phyloP scores from a whole-genome alignment of 78 protist species.

The Planoprotostelium fungivorum region DNA sequence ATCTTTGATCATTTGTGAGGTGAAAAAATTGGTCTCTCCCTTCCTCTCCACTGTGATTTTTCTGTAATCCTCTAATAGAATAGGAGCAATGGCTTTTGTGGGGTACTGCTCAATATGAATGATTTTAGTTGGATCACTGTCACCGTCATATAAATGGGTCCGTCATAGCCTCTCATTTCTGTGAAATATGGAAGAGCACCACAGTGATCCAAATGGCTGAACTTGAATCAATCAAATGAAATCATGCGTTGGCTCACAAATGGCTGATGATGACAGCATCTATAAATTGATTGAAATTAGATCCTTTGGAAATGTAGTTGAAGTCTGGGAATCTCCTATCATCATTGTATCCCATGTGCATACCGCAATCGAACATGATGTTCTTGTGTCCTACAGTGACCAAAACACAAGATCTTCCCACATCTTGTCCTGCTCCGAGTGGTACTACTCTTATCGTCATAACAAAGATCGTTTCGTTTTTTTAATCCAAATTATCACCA shows the following conservation, averaged over 20 bases:
- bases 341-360: constrained; percentile 96
- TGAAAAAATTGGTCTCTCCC: constrained; percentile 80
- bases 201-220: constrained; percentile 94
- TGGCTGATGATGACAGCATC: constrained; percentile 81
- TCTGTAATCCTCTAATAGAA: constrained; percentile 87
- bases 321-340: constrained; percentile 93
- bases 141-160: constrained; percentile 93
- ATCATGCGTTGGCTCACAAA: constrained; percentile 32
- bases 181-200: constrained; percentile 97
- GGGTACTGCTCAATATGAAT: constrained; percentile 54
- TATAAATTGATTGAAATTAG: constrained; percentile 37
- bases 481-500: no score
- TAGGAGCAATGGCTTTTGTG: constrained; percentile 89
- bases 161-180: constrained; percentile 82
- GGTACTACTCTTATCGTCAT: constrained; percentile 65
- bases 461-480: no score
- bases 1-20: constrained; percentile 70
- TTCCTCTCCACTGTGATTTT: constrained; percentile 68
- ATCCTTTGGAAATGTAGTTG: constrained; percentile 55
- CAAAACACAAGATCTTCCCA: constrained; percentile 91
- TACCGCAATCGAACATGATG: constrained; percentile 95
- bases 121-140: background rate
- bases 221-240: background rate
- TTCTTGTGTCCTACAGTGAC: constrained; percentile 82
- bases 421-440: constrained; percentile 88